Evolutionary conservation across 1,139 yeast genomes (phyloP).

Genomic region (Saccharomycopsis phalli): DNA sequence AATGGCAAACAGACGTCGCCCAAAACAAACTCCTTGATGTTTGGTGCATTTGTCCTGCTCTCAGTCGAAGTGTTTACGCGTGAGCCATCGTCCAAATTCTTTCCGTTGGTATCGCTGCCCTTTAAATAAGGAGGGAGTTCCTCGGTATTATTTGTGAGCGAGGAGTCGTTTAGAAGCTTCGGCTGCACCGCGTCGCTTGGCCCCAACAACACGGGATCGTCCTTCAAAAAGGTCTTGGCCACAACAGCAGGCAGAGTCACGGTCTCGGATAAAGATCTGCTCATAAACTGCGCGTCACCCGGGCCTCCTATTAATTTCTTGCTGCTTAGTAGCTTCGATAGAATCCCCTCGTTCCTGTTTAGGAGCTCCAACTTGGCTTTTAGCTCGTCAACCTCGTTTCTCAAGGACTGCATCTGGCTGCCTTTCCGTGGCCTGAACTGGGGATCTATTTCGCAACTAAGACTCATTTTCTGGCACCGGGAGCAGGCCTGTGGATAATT

Average conservation of each 20-base stretch:
- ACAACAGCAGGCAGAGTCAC: conserved; percentile 15
- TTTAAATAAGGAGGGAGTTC: conserved; percentile 30
- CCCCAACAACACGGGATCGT: conserved; percentile 24
- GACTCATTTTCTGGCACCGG: conserved; percentile 70
- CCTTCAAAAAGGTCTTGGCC: conserved; percentile 25
- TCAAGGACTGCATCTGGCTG: conserved; percentile 73
- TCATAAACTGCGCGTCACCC: conserved; percentile 7
- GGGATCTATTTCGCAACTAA: conserved; percentile 85
- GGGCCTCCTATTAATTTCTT: conserved; percentile 19
- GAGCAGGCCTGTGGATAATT: conserved; percentile 77
- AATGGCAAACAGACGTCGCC: conserved; percentile 67
- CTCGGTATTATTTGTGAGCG: conserved; percentile 28
- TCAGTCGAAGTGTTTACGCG: conserved; percentile 8
- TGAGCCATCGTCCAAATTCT: conserved; percentile 16
- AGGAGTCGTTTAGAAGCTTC: conserved; percentile 32
- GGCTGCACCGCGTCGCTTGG: conserved; percentile 22
- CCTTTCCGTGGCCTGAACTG: conserved; percentile 88
- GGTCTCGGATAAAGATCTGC: conserved; percentile 10
- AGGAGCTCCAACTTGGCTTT: conserved; percentile 69
- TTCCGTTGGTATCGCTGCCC: conserved; percentile 18
- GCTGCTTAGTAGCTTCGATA: conserved; percentile 50
- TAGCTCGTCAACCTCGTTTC: conserved; percentile 78
- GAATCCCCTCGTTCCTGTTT: conserved; percentile 58
- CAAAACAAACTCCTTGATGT: conserved; percentile 51
- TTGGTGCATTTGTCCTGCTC: conserved; percentile 24